Percentiles rank a stretch among this genome's conserved stretches.
Evolutionary conservation across 352 stramenopile genomes (phyloP).

Genomic region (Phytophthora hybrid): DNA sequence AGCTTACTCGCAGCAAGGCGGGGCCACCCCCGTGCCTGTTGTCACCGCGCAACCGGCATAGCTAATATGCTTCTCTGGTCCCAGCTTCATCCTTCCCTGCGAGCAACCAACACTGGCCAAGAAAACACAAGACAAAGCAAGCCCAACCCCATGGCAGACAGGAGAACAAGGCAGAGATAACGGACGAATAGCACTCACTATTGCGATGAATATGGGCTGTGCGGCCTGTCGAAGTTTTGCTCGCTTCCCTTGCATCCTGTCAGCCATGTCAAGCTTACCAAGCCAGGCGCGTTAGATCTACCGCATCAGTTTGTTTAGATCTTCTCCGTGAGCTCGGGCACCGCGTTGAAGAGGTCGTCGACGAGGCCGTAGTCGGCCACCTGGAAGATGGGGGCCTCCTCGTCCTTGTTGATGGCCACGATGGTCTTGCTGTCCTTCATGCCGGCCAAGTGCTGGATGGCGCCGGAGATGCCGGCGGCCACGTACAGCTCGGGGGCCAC

Average conservation of each 20-base stretch:
- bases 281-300: neutral
- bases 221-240: constrained; percentile 16
- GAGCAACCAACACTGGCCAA: no score
- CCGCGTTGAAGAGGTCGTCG: constrained; percentile 97
- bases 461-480: constrained; percentile 97
- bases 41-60: constrained; percentile 23
- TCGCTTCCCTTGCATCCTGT: neutral
- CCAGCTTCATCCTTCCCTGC: no score
- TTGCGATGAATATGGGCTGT: constrained; percentile 33
- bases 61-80: no score
- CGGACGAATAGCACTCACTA: constrained; percentile 39
- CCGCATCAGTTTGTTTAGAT: no score
- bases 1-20: constrained; percentile 11
- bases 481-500: constrained; percentile 98
- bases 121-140: no score
- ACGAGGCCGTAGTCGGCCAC: constrained; percentile 99
- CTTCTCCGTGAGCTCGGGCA: constrained; percentile 99
- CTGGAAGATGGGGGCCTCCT: constrained; percentile 99
- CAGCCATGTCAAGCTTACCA: no score
- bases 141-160: neutral
- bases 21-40: constrained; percentile 25
- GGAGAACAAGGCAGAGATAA: constrained; percentile 3
- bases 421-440: constrained; percentile 99
- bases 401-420: constrained; percentile 99
- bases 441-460: constrained; percentile 99